These are phyloP conservation scores for Euryodendron excelsum DNA, from an alignment of 148 eudicot genomes.

Conservation along the genomic window DNA sequence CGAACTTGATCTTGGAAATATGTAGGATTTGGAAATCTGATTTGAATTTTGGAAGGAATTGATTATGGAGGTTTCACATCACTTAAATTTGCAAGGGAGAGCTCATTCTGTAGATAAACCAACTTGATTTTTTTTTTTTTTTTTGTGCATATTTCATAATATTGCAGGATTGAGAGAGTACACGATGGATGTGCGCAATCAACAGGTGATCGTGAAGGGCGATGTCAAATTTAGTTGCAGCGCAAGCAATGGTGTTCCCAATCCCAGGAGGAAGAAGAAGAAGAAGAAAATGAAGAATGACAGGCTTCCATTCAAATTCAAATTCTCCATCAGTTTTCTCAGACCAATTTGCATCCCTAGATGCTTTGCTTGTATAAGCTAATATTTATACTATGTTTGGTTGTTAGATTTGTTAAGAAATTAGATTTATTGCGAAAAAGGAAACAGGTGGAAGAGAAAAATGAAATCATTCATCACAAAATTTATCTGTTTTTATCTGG, in stretches of 20 bases:
- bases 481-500: too few species aligned
- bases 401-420: too few species aligned
- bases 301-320: constrained; percentile 3
- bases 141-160: not conserved
- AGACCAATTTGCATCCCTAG: not conserved
- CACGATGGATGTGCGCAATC: constrained; percentile 41
- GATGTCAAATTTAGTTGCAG: constrained; percentile 24
- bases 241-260: not conserved
- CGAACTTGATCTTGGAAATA: too few species aligned
- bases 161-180: constrained; percentile 46
- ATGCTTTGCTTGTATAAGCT: too few species aligned
- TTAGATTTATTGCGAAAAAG: too few species aligned
- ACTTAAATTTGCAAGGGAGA: not conserved
- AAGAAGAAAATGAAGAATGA: not conserved
- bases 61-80: not conserved
- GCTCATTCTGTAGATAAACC: too few species aligned
- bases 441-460: too few species aligned
- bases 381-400: too few species aligned
- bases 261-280: not conserved
- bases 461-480: too few species aligned
- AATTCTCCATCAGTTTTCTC: constrained; percentile 38
- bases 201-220: constrained; percentile 41
- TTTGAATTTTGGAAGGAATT: not conserved
- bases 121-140: too few species aligned
- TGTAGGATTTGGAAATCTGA: not conserved